Base-by-base conservation (phyloP, 345 rosid species). In the Melaleuca alternifolia region DNA sequence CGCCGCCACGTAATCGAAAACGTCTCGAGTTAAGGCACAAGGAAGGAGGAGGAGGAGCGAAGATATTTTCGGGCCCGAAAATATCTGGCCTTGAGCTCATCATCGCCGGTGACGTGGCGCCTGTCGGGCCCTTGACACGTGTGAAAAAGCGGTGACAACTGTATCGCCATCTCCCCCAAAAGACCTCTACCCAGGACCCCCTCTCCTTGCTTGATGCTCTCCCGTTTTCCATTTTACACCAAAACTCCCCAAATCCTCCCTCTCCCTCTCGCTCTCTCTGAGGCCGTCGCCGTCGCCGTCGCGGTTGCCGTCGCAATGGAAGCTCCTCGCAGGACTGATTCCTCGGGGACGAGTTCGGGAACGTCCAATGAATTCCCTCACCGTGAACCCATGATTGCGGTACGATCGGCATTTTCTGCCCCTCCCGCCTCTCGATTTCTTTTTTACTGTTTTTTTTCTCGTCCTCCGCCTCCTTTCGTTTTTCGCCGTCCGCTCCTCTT, bases 111-210 rank as follows among this genome's bases (percentile, higher is more conserved):
- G 96, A 95, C 95, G 92, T 95, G 96, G 92, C 92, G 88, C 1
- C 10, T 7, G 4, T 21, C 24, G 84, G 84, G 16, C 87, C 84
- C 79, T 50, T 48, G 90, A 93, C 95, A 94, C 98, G 95, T 95
- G 97, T 92, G 92, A 94, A 93, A 75, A 48, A 91, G 96, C 75
- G 90, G 86, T 87, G 92, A 91, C 95, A 94, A 90, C 92, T 93
- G 94, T 91, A 86, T 15, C 91, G 84, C 85, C 86, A 88, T 90
- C 86, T 82, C 54, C 52, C 76, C 53, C 54, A 33, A 16, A 21
- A 37, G 30, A 33, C 83, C 24, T 18, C 28, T 46, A 7, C 37
- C 11, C 51, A n/a, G 6, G 79, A 6, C 28, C 62, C 8, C 37
- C 57, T 5, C 26, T n/a, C 56, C 23, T 6, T 44, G 37, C 62